Percentiles rank a stretch among this genome's conserved stretches.
phyloP scores from a whole-genome alignment of 106 monocot genomes.

The Iris macrosiphon region DNA sequence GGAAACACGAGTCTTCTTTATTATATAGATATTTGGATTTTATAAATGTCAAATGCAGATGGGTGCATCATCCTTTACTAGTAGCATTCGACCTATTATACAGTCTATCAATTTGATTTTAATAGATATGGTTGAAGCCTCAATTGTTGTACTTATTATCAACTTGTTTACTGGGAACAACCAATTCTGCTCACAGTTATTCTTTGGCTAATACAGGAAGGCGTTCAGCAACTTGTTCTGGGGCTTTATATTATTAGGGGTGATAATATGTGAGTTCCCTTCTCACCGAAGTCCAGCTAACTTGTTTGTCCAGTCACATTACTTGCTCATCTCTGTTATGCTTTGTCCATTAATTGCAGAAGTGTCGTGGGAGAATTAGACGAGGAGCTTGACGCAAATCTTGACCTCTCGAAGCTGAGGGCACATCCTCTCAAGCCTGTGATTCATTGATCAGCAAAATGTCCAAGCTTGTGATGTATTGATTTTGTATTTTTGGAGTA shows the following conservation, averaged over 20 bases:
- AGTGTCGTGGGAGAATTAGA: constrained; percentile 81
- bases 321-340: not conserved
- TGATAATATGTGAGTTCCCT: constrained; percentile 66
- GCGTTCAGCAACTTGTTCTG: constrained; percentile 71
- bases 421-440: constrained; percentile 89
- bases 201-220: constrained; percentile 40
- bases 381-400: constrained; percentile 70
- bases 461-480: too few relatives aligned
- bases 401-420: constrained; percentile 67
- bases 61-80: too few relatives aligned
- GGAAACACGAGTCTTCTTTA: too few relatives aligned
- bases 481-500: too few relatives aligned
- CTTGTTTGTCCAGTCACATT: not conserved
- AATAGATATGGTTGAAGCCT: too few relatives aligned
- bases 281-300: not conserved
- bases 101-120: too few relatives aligned
- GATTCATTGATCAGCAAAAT: constrained; percentile 76
- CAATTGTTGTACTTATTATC: too few relatives aligned
- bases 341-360: constrained; percentile 32
- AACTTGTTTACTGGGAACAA: too few relatives aligned
- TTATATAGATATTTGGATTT: too few relatives aligned
- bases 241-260: constrained; percentile 87
- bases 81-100: too few relatives aligned
- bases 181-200: too few relatives aligned
- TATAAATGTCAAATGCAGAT: too few relatives aligned